Evolutionary conservation across 148 eudicot species (phyloP), one percentile per base, ranked within the genome.

Genomic region (Rhododendron ferrugineum): DNA sequence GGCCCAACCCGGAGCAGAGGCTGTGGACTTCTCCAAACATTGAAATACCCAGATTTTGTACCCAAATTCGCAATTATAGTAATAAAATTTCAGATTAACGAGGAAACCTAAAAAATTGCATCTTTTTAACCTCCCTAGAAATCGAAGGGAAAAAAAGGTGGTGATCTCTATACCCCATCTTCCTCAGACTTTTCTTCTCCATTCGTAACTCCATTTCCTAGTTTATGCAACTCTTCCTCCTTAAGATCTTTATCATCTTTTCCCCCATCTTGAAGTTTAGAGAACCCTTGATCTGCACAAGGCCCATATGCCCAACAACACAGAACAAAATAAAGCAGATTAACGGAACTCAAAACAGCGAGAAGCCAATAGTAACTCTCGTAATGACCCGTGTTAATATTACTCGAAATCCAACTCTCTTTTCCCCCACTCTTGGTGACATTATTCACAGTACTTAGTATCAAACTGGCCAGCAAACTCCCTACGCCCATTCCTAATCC

Each of bases 271-370:
- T 42, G 80, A 18, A 80, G 86, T 81, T 83, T 88, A 36, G 80
- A 23, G 15, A 49, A 56, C 80, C 86, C 74, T 47, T 85, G 80
- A 70, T 70, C 75, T n/a, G 70, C 86, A 79, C 93, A 88, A 11
- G 98, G 93, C 80, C 98, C 99, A 87, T 95, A 97, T 42, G 89
- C 90, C 96, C 95, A 92, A 82, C 94, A 87, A 86, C 94, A 91
- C 4, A 84, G 60, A 47, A 94, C 11, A 83, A 88, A 97, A 79
- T 91, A 95, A 1, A 92, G 10, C 88, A 97, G 58, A 78, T 94
- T 95, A 44, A 95, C 42, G 46, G 87, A 86, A 72, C 93, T 91
- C 88, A 97, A 52, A 5, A 88, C 83, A 2, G 96, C 93, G 23
- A 97, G 88, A 83, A 93, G 85, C 94, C 97, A 93, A 84, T 92